Evolutionary conservation across 345 rosid species (phyloP), one percentile per base, ranked within the genome.

Genomic region (Acer yangbiense): DNA sequence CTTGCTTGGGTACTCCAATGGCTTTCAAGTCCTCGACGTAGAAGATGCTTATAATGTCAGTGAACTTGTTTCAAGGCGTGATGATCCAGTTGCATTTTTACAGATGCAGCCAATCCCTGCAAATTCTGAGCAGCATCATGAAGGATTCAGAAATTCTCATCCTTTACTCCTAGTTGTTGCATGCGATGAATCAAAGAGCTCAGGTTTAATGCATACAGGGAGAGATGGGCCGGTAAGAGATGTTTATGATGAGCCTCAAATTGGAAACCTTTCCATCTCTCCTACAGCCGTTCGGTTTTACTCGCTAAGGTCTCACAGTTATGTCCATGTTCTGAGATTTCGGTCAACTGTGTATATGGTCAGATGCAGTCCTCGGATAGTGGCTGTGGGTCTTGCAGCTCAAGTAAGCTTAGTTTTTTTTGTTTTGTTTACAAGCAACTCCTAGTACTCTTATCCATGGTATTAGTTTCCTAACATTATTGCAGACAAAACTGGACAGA

Each of bases 91-190:
- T 82, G 92, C 95, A 5, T 93, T 92, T 54, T 77, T 96, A 81
- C 98, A 90, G 85, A 90, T 94, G 90, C 98, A 91, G 86, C 92
- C 95, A 35, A 76, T 92, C 60, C 98, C 99, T 79, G 91, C 89
- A 58, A 89, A 78, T 83, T 86, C 87, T 43, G 86, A 88, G 78
- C 90, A 86, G 79, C 89, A 87, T 4, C 52, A 46, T 81, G 97
- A 96, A 89, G 99, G 97, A n/a, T 94, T 86, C 79, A 84, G 87
- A 84, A 79, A 92, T 78, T 90, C 98, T 7, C 99, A 94, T 88
- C 99, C 99, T 64, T 83, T 96, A 75, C 98, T 96, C 72, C 68
- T 94, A 79, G 96, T 91, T 78, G 99, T 93, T 82, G 93, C 94
- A 61, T 90, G 90, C 81, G 98, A 92, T 81, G 99, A 92, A 79